These are phyloP conservation scores for Cytospora leucostoma DNA, from an alignment of 2,329 filamentous ascomycete genomes.

Conservation along the genomic window DNA sequence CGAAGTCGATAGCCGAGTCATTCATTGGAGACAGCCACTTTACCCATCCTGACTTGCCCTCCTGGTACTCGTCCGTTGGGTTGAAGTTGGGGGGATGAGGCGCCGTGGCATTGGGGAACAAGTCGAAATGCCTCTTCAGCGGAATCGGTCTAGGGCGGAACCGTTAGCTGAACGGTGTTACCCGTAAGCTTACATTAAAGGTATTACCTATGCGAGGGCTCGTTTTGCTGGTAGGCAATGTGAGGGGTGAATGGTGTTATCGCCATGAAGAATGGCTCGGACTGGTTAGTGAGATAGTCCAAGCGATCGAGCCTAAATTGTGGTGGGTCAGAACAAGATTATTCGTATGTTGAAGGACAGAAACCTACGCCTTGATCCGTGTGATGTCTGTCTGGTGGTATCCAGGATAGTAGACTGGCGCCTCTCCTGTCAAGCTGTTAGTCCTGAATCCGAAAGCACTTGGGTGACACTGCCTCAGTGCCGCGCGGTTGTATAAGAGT, in stretches of 20 bases:
- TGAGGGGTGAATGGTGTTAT: slow-evolving; percentile 32
- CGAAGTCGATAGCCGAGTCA: slow-evolving; percentile 26
- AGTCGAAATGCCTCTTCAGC: slow-evolving; percentile 26
- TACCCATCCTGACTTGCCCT: slow-evolving; percentile 30
- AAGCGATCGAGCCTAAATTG: slow-evolving; percentile 27
- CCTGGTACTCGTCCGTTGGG: slow-evolving; percentile 28
- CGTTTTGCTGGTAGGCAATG: slow-evolving; percentile 25
- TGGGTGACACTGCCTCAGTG: neutral
- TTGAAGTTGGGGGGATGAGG: slow-evolving; percentile 33
- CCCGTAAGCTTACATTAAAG: no score
- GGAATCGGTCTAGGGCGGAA: slow-evolving; percentile 22
- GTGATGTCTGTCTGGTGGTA: slow-evolving; percentile 34
- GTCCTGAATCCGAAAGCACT: neutral
- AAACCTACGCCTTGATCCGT: slow-evolving; percentile 32
- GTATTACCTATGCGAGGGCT: slow-evolving; percentile 21
- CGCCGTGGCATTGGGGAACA: slow-evolving; percentile 29
- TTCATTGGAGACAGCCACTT: slow-evolving; percentile 29
- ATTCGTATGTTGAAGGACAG: neutral
- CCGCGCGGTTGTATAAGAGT: neutral
- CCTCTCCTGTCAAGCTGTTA: slow-evolving; percentile 15
- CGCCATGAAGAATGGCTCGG: slow-evolving; percentile 31
- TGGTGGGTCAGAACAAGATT: neutral
- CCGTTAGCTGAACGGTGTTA: neutral
- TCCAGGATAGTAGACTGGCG: slow-evolving; percentile 30
- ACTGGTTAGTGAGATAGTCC: slow-evolving; percentile 26